These are phyloP conservation scores for Aspergillus arachidicola DNA, from an alignment of 2,329 filamentous ascomycete genomes.

Conservation along the genomic window DNA sequence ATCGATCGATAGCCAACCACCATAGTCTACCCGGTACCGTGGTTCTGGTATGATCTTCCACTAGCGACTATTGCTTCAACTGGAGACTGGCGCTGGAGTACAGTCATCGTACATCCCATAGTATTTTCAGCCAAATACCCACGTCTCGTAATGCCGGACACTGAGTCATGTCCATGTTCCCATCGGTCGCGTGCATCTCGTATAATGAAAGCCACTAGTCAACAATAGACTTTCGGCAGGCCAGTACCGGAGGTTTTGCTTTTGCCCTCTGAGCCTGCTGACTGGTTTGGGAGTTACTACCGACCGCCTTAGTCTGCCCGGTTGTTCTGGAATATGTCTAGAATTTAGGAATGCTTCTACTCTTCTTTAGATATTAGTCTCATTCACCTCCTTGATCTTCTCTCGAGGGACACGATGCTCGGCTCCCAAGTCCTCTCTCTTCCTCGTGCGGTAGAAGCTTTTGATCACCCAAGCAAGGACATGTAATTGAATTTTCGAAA, in stretches of 20 bases:
- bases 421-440: neutral
- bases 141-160: neutral
- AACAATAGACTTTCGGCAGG: constrained; percentile 1
- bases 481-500: neutral
- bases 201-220: neutral
- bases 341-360: neutral
- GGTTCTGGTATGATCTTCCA: constrained; percentile 11
- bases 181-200: neutral
- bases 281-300: neutral
- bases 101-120: neutral
- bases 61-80: constrained; percentile 6
- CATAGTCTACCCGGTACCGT: constrained; percentile 8
- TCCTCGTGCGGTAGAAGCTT: neutral
- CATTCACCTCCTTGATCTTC: neutral
- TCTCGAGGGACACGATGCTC: neutral
- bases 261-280: neutral
- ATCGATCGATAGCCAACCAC: constrained; percentile 15
- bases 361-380: neutral
- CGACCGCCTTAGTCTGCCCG: neutral
- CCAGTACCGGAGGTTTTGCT: neutral
- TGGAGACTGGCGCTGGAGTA: neutral
- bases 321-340: neutral
- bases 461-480: neutral
- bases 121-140: neutral
- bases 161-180: neutral